Conservation (phyloP, 768 basidiomycete species). For the Galerina sulciceps region DNA sequence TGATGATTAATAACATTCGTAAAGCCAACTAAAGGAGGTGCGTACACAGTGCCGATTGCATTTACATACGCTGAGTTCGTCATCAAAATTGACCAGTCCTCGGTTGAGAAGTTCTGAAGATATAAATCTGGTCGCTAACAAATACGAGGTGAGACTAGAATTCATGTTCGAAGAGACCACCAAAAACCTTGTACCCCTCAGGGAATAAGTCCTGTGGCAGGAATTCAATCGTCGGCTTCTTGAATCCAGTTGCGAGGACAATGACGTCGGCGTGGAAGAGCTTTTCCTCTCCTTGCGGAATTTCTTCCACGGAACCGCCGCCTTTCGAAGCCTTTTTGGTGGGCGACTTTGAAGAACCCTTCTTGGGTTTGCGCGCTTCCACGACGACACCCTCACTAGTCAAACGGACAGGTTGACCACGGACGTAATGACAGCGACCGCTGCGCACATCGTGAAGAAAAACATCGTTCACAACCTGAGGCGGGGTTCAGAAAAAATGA, state of each 20-base stretch:
- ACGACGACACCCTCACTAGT: constrained; percentile 38
- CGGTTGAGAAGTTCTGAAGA: constrained; percentile 57
- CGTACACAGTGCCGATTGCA: constrained; percentile 49
- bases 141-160: not conserved
- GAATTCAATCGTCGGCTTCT: constrained; percentile 49
- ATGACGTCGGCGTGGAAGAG: constrained; percentile 48
- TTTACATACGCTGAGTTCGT: constrained; percentile 57
- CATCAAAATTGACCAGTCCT: constrained; percentile 55
- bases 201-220: constrained; percentile 53
- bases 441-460: constrained; percentile 49
- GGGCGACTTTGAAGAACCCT: constrained; percentile 22
- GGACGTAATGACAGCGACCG: constrained; percentile 48
- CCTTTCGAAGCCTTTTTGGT: constrained; percentile 21
- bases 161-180: not conserved
- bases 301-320: constrained; percentile 15
- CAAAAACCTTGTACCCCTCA: constrained; percentile 44
- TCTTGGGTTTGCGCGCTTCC: constrained; percentile 40
- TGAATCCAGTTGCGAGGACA: constrained; percentile 58
- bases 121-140: constrained; percentile 50
- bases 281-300: constrained; percentile 21
- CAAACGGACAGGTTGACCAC: constrained; percentile 47
- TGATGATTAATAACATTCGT: not conserved
- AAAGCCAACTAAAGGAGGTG: constrained; percentile 2
- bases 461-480: constrained; percentile 53
- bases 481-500: not conserved